Conservation (phyloP, 2,329 filamentous ascomycete genomes). For the Ophiostoma ips region DNA sequence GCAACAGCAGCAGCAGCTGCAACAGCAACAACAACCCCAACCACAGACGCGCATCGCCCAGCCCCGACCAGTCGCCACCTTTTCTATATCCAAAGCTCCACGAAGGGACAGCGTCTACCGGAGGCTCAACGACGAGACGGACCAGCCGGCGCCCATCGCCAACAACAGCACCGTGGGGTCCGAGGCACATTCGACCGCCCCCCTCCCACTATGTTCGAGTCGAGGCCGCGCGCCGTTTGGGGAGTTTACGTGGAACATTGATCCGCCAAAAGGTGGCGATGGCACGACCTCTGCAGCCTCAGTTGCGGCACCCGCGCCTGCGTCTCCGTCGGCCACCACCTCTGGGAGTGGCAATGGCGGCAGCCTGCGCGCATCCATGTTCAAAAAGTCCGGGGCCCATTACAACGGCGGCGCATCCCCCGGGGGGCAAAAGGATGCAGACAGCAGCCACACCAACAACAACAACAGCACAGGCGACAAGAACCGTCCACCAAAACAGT, state of each 20-base stretch:
- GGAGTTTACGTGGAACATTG: constrained; percentile 7
- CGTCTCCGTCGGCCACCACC: background rate
- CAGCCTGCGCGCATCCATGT: constrained; percentile 10
- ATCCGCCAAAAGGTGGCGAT: constrained; percentile 6
- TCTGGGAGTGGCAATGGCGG: constrained; percentile 3
- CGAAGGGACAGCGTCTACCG: constrained; percentile 3
- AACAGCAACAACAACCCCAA: background rate
- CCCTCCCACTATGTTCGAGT: constrained; percentile 7
- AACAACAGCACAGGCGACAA: constrained; percentile 3
- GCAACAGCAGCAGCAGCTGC: constrained; percentile 1
- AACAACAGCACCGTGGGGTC: background rate
- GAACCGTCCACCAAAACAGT: constrained; percentile 9
- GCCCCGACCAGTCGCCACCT: background rate
- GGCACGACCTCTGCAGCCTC: background rate
- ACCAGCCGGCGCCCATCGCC: background rate
- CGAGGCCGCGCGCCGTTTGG: constrained; percentile 10
- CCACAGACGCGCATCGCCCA: constrained; percentile 1
- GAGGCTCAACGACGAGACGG: constrained; percentile 6
- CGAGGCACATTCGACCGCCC: background rate
- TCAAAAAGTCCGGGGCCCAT: constrained; percentile 8
- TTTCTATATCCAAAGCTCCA: background rate
- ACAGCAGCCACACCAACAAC: background rate
- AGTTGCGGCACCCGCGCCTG: background rate
- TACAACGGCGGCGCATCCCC: background rate
- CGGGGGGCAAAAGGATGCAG: background rate